Evolutionary conservation across 1,284 basidiomycete genomes (phyloP).

Genomic region (Sporisorium scitamineum): DNA sequence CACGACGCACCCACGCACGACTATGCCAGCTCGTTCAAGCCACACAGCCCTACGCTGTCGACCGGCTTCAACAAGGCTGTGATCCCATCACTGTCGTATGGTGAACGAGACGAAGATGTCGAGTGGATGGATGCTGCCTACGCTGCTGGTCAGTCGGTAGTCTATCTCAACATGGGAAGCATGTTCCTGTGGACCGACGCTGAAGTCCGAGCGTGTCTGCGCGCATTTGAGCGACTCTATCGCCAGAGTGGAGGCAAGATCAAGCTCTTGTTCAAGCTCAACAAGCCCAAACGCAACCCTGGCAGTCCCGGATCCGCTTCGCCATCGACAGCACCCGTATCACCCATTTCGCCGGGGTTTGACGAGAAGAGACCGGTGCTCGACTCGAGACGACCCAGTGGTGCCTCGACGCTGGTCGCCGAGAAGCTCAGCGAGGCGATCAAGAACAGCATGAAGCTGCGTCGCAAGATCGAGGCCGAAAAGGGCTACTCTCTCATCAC

Average conservation of each 20-base stretch:
- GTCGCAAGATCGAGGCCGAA: constrained; percentile 30
- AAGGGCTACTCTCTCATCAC: constrained; percentile 44
- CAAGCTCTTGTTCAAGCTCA: constrained; percentile 55
- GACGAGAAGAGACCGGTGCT: constrained; percentile 25
- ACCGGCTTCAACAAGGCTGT: constrained; percentile 4
- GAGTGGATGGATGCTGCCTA: constrained; percentile 58
- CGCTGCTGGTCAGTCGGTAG: constrained; percentile 45
- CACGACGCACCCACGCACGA: constrained; percentile 14
- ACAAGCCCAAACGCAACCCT: constrained; percentile 27
- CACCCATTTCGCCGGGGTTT: neutral
- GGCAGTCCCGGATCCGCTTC: constrained; percentile 21
- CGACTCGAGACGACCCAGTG: constrained; percentile 19
- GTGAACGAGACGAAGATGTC: constrained; percentile 26
- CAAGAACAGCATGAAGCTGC: constrained; percentile 25
- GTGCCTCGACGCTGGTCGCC: constrained; percentile 15
- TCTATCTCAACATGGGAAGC: constrained; percentile 67
- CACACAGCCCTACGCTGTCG: constrained; percentile 12
- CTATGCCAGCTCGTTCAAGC: constrained; percentile 3
- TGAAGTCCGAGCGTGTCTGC: constrained; percentile 54
- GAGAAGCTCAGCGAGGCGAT: constrained; percentile 35
- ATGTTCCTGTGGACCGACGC: constrained; percentile 59
- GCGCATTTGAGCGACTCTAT: constrained; percentile 49
- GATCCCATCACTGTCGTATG: neutral
- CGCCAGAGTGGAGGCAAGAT: constrained; percentile 32
- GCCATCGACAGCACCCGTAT: neutral